Percentiles rank a stretch among this genome's conserved stretches.
Conservation (phyloP, 2,329 filamentous ascomycete species). For the Talaromyces rugulosus region DNA sequence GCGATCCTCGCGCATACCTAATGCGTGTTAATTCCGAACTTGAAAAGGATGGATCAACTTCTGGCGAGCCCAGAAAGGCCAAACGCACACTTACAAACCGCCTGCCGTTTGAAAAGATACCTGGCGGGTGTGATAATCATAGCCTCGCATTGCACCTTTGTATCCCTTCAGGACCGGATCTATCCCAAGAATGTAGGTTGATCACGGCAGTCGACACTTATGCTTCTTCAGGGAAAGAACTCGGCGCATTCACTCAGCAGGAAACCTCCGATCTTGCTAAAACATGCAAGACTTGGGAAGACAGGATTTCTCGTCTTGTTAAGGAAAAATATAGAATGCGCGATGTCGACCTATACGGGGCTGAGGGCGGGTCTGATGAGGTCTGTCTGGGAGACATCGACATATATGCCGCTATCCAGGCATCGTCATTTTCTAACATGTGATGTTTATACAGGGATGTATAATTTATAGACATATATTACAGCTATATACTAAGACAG, state of each 20-base stretch:
- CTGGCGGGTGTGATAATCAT: constrained; percentile 21
- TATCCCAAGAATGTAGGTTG: background rate
- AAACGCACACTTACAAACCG: constrained; percentile 19
- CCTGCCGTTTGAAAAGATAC: constrained; percentile 28
- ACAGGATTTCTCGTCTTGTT: constrained; percentile 16
- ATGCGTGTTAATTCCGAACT: constrained; percentile 20
- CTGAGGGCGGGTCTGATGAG: constrained; percentile 12
- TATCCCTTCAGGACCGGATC: background rate
- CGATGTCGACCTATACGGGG: constrained; percentile 7
- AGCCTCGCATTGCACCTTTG: constrained; percentile 15
- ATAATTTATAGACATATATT: background rate
- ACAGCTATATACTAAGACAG: background rate
- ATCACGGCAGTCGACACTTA: constrained; percentile 1
- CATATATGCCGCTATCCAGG: constrained; percentile 12
- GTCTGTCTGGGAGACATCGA: constrained; percentile 13
- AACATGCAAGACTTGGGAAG: constrained; percentile 17
- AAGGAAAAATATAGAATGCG: constrained; percentile 16
- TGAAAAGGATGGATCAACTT: background rate
- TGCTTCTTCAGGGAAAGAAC: background rate
- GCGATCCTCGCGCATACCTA: constrained; percentile 29
- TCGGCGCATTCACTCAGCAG: background rate
- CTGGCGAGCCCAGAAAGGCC: constrained; percentile 5
- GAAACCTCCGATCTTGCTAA: background rate
- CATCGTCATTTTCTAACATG: background rate
- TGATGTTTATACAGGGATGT: background rate